A percentile compares a stretch with the other conserved stretches of the same genome.
phyloP scores from a whole-genome alignment of 1,284 basidiomycete species.

The Peniophora sp. region DNA sequence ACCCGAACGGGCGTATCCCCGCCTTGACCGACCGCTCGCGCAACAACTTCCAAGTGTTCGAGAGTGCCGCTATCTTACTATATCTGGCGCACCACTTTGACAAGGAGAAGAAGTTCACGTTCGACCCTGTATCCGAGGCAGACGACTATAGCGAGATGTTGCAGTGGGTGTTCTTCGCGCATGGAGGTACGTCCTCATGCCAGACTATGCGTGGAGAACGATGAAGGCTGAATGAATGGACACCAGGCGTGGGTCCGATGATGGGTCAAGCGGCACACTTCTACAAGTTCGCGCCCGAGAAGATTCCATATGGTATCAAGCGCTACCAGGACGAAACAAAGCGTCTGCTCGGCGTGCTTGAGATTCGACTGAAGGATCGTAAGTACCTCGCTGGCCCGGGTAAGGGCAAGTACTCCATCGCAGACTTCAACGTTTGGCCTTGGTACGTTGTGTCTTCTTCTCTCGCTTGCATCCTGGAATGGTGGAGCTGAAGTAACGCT shows the following conservation, averaged over 20 bases:
- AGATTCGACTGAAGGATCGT: background rate
- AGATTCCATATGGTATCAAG: conserved; percentile 59
- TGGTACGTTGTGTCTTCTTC: background rate
- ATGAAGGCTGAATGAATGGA: background rate
- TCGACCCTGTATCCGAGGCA: conserved; percentile 27
- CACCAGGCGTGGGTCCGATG: conserved; percentile 68
- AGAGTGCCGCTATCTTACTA: conserved; percentile 45
- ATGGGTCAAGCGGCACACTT: conserved; percentile 66
- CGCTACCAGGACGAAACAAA: conserved; percentile 9
- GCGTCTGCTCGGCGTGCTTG: background rate
- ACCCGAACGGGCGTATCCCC: conserved; percentile 58
- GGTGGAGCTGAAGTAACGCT: background rate
- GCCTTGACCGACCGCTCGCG: conserved; percentile 34
- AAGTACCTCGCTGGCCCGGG: background rate
- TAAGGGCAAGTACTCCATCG: background rate
- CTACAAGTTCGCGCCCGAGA: conserved; percentile 45
- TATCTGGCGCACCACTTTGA: conserved; percentile 46
- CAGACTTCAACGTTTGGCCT: background rate
- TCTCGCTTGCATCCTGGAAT: background rate
- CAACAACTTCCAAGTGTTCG: conserved; percentile 43
- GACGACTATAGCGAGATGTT: conserved; percentile 46
- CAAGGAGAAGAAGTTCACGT: conserved; percentile 41
- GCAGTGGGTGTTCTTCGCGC: conserved; percentile 78
- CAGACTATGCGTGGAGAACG: background rate
- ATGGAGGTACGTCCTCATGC: background rate